Evolutionary conservation across 345 rosid genomes (phyloP), one percentile per base, ranked within the genome.

Genomic region (Melaleuca quinquenervia): DNA sequence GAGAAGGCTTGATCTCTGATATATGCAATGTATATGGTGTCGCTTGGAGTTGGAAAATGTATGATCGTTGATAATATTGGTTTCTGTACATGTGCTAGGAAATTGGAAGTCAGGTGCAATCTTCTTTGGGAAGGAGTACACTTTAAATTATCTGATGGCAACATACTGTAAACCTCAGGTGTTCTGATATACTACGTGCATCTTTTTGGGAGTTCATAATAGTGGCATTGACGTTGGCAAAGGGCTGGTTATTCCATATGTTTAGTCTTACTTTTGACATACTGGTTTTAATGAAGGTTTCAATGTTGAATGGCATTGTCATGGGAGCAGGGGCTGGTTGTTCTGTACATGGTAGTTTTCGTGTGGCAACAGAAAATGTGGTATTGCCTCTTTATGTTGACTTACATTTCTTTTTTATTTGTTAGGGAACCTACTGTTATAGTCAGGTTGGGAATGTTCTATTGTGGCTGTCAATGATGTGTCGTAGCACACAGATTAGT

Each of bases 261-360:
- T 26, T n/a, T 27, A 11, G 22, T 21, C 62, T n/a, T 52, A 15
- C 36, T 75, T 18, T 75, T 75, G 36, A 32, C 26, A 11, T 29
- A 6, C 44, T 75, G 22, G 49, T 75, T 75, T 75, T 29, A 20
- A 53, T 53, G 95, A 95, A 96, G 96, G 94, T 96, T 85, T 94
- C 98, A 2, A 88, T 96, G 82, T 92, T 94, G 70, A 89, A 94
- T 89, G 99, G 99, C 86, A 94, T 96, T 84, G 95, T 92, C 88
- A 94, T 95, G 97, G 98, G 99, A 87, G 98, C 95, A 44, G 99
- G 98, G 50, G 93, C 91, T 89, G 98, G 98, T 88, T 91, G 87
- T 88, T 94, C 98, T 15, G 27, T 94, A 13, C 96, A 95, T 85
- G 98, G 98, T 85, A 90, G 92, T 88, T 94, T 96, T 87, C 95